These are phyloP conservation scores for Talaromyces nanjingensis DNA, from an alignment of 495 filamentous ascomycete species.

Conservation along the genomic window DNA sequence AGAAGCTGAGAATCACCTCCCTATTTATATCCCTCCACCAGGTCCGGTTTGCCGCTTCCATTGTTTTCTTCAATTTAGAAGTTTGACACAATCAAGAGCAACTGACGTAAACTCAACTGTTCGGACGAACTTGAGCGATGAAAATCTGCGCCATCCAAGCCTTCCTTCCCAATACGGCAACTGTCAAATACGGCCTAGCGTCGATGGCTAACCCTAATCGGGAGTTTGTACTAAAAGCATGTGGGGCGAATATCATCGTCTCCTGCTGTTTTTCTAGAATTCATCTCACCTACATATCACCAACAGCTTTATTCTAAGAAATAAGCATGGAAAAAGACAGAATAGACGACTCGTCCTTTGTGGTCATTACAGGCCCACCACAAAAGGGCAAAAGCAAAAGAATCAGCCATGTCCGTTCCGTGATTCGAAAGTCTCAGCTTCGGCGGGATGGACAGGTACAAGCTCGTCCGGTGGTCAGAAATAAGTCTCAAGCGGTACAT, in stretches of 20 bases:
- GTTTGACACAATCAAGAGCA: background rate
- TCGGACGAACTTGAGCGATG: background rate
- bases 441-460: background rate
- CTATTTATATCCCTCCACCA: background rate
- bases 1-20: background rate
- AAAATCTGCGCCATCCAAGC: background rate
- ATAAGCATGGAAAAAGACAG: background rate
- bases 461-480: background rate
- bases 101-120: background rate
- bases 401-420: slow-evolving; percentile 12
- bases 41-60: background rate
- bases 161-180: slow-evolving; percentile 6
- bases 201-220: background rate
- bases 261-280: background rate
- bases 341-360: slow-evolving; percentile 11
- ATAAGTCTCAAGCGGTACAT: background rate
- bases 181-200: slow-evolving; percentile 6
- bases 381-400: slow-evolving; percentile 12
- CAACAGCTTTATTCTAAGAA: background rate
- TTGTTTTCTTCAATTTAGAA: background rate
- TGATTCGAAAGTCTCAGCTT: slow-evolving; percentile 7
- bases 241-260: background rate
- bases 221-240: slow-evolving; percentile 6
- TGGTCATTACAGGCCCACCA: slow-evolving; percentile 16
- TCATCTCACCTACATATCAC: background rate